Evolutionary conservation across 352 stramenopile genomes (phyloP).

Genomic region (Globisporangium lucens): DNA sequence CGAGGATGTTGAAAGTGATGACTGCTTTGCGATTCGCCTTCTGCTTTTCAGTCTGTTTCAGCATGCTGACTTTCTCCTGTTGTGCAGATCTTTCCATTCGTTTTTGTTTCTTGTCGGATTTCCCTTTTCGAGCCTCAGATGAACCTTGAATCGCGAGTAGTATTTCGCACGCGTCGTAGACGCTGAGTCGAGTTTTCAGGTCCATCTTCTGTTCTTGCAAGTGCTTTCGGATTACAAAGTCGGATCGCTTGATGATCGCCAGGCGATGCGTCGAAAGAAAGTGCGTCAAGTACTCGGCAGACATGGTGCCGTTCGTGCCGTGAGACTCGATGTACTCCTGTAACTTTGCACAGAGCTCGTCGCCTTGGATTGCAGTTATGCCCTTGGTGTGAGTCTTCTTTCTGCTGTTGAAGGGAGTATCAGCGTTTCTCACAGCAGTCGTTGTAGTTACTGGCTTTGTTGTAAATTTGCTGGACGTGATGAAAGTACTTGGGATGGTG

Average conservation of each 20-base stretch:
- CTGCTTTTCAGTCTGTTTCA: slow-evolving; percentile 26
- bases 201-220: slow-evolving; percentile 29
- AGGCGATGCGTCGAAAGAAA: slow-evolving; percentile 39
- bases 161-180: slow-evolving; percentile 26
- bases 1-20: slow-evolving; percentile 63
- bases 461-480: slow-evolving; percentile 18
- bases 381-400: slow-evolving; percentile 16
- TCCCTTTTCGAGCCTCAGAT: slow-evolving; percentile 14
- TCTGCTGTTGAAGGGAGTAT: background rate
- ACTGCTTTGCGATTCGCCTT: slow-evolving; percentile 32
- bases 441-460: slow-evolving; percentile 23
- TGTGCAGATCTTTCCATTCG: background rate
- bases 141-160: slow-evolving; percentile 15
- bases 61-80: slow-evolving; percentile 1
- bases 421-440: slow-evolving; percentile 6
- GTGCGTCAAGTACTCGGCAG: slow-evolving; percentile 33
- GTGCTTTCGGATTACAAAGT: slow-evolving; percentile 32
- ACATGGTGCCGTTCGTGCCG: slow-evolving; percentile 34
- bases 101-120: slow-evolving; percentile 9
- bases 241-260: slow-evolving; percentile 23
- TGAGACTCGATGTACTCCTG: slow-evolving; percentile 37
- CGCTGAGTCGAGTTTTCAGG: slow-evolving; percentile 23
- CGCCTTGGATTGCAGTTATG: slow-evolving; percentile 13
- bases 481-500: slow-evolving; percentile 23
- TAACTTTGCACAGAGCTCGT: slow-evolving; percentile 33